Conservation (phyloP, 2,329 filamentous ascomycete species). For the Fusarium hainanense region DNA sequence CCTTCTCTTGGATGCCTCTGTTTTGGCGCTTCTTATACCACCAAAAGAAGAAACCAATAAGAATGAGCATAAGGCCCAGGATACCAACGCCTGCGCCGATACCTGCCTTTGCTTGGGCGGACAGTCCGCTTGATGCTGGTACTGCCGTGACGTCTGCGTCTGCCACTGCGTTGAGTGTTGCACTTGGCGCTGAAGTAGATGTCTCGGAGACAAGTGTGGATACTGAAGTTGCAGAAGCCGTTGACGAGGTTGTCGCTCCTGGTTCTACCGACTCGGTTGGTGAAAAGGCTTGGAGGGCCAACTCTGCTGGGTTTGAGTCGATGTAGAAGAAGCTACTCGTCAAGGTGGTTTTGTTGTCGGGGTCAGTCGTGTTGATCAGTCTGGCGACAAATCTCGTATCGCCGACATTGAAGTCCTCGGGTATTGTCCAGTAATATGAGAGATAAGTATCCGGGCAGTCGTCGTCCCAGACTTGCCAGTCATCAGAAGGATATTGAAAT, state of each 20-base stretch:
- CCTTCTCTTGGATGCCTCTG: not conserved
- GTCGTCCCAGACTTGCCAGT: not conserved
- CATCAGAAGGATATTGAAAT: not conserved
- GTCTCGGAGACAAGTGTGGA: not conserved
- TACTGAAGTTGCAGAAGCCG: not conserved
- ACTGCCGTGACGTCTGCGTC: not conserved
- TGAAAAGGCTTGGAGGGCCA: not conserved
- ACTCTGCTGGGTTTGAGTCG: not conserved
- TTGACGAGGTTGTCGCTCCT: not conserved
- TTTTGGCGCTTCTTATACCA: not conserved
- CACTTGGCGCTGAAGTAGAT: not conserved
- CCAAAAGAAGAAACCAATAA: not conserved
- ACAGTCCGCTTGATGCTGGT: not conserved
- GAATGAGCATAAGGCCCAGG: not conserved
- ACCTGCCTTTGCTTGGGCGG: not conserved
- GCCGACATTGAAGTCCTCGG: not conserved
- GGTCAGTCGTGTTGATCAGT: not conserved
- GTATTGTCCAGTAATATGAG: slow-evolving; percentile 3
- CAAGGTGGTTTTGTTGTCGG: not conserved
- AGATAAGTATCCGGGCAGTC: slow-evolving; percentile 2
- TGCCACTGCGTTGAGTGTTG: not conserved
- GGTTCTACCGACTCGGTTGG: not conserved
- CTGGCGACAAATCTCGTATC: not conserved
- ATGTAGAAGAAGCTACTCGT: slow-evolving; percentile 10
- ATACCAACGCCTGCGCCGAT: slow-evolving; percentile 1